These are phyloP conservation scores for Candida taoyuanica DNA, from an alignment of 805 yeast species.

Conservation along the genomic window DNA sequence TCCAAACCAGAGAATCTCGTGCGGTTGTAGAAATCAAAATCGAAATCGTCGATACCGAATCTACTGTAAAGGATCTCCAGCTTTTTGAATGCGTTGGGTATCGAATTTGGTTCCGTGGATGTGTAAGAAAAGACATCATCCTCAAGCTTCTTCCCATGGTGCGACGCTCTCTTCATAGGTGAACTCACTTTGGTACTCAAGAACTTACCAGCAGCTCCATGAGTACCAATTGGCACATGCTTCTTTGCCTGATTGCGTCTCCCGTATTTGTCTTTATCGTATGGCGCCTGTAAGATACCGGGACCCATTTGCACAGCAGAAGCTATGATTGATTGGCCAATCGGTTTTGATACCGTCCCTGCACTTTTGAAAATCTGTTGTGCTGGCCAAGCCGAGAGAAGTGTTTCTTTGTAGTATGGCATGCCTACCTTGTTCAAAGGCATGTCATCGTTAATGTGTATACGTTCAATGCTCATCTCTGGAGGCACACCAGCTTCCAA, in stretches of 20 bases:
- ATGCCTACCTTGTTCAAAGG: slow-evolving; percentile 76
- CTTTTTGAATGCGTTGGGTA: slow-evolving; percentile 73
- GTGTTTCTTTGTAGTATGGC: slow-evolving; percentile 76
- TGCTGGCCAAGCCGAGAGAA: slow-evolving; percentile 78
- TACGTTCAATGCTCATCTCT: slow-evolving; percentile 30
- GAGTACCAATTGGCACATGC: slow-evolving; percentile 36
- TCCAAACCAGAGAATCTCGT: slow-evolving; percentile 83
- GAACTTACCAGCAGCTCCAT: slow-evolving; percentile 39
- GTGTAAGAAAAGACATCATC: slow-evolving; percentile 31
- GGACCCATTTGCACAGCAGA: slow-evolving; percentile 34
- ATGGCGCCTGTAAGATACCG: slow-evolving; percentile 39
- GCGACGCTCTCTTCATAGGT: slow-evolving; percentile 33
- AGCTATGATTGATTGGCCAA: slow-evolving; percentile 43
- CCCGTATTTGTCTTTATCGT: slow-evolving; percentile 55
- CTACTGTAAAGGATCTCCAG: slow-evolving; percentile 77
- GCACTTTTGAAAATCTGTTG: slow-evolving; percentile 55
- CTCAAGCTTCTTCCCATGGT: slow-evolving; percentile 11
- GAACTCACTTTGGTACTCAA: slow-evolving; percentile 47
- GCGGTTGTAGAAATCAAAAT: slow-evolving; percentile 76
- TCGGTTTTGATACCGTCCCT: slow-evolving; percentile 54
- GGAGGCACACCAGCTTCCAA: slow-evolving; percentile 53
- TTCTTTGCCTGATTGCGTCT: slow-evolving; percentile 45
- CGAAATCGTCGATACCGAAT: slow-evolving; percentile 93
- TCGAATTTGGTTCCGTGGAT: slow-evolving; percentile 31
- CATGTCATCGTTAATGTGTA: slow-evolving; percentile 36